Evolutionary conservation across 2,329 filamentous ascomycete genomes (phyloP).

Genomic region (Talaromyces piceae): DNA sequence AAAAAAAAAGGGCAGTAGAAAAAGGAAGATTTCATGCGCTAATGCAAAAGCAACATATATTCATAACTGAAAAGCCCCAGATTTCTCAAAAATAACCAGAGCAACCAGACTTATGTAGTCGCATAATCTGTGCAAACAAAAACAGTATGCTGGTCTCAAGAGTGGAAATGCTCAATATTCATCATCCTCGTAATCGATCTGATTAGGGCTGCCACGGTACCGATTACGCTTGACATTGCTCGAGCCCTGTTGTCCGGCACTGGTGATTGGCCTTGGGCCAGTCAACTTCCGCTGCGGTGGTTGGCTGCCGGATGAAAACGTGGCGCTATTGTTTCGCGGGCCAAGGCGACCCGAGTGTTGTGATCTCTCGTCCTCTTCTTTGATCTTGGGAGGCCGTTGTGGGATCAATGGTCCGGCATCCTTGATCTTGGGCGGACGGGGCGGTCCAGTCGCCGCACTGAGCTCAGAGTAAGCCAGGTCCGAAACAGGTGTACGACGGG

Average conservation of each 20-base stretch:
- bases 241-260: slow-evolving; percentile 19
- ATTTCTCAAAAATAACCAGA: not conserved
- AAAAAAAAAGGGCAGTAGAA: slow-evolving; percentile 3
- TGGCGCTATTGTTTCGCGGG: slow-evolving; percentile 25
- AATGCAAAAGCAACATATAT: slow-evolving; percentile 6
- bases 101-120: not conserved
- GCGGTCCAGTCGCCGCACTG: slow-evolving; percentile 35
- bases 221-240: slow-evolving; percentile 20
- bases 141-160: not conserved
- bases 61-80: not conserved
- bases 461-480: slow-evolving; percentile 40
- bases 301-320: slow-evolving; percentile 19
- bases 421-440: slow-evolving; percentile 47
- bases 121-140: not conserved
- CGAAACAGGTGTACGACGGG: slow-evolving; percentile 40
- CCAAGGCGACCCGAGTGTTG: slow-evolving; percentile 36
- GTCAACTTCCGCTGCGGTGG: slow-evolving; percentile 30
- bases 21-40: slow-evolving; percentile 4
- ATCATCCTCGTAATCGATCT: slow-evolving; percentile 16
- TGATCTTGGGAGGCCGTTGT: slow-evolving; percentile 37
- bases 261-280: slow-evolving; percentile 31
- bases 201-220: slow-evolving; percentile 26
- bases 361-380: slow-evolving; percentile 25
- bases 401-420: slow-evolving; percentile 55
- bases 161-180: slow-evolving; percentile 7